Percentiles rank a stretch among this genome's conserved stretches.
These are phyloP conservation scores for Rostrohypoxylon terebratum DNA, from an alignment of 495 filamentous ascomycete species.

Conservation along the genomic window DNA sequence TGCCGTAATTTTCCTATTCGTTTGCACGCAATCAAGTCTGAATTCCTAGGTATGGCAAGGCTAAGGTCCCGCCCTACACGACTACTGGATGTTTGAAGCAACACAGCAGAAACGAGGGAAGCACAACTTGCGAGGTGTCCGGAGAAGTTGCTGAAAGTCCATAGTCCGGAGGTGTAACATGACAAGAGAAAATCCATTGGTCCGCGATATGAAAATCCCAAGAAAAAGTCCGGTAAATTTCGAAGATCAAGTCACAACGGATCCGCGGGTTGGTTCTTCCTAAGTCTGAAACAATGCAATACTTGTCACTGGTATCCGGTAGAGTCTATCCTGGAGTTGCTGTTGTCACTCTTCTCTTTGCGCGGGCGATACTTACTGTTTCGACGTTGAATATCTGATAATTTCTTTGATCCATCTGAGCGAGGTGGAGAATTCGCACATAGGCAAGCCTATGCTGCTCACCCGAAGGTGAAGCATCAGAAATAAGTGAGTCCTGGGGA, in stretches of 20 bases:
- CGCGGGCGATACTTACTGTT: conserved; percentile 42
- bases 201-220: conserved; percentile 24
- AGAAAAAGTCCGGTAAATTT: conserved; percentile 32
- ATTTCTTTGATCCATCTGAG: conserved; percentile 44
- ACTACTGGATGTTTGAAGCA: conserved; percentile 45
- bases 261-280: conserved; percentile 27
- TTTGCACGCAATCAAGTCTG: conserved; percentile 21
- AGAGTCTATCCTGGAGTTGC: conserved; percentile 31
- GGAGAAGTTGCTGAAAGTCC: conserved; percentile 23
- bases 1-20: conserved; percentile 35
- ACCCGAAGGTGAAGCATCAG: conserved; percentile 32
- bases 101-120: conserved; percentile 45
- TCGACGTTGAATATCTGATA: conserved; percentile 26
- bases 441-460: conserved; percentile 8
- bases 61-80: conserved; percentile 36
- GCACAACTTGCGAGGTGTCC: conserved; percentile 28
- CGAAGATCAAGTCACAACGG: conserved; percentile 36
- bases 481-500: conserved; percentile 18
- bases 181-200: conserved; percentile 42
- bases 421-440: conserved; percentile 40
- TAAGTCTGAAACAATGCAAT: conserved; percentile 31
- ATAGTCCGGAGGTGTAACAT: conserved; percentile 17
- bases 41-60: conserved; percentile 25
- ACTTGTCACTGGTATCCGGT: conserved; percentile 34
- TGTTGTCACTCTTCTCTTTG: conserved; percentile 41